These are phyloP conservation scores for Amanita brunnescens DNA, from an alignment of 768 basidiomycete genomes.

Conservation along the genomic window DNA sequence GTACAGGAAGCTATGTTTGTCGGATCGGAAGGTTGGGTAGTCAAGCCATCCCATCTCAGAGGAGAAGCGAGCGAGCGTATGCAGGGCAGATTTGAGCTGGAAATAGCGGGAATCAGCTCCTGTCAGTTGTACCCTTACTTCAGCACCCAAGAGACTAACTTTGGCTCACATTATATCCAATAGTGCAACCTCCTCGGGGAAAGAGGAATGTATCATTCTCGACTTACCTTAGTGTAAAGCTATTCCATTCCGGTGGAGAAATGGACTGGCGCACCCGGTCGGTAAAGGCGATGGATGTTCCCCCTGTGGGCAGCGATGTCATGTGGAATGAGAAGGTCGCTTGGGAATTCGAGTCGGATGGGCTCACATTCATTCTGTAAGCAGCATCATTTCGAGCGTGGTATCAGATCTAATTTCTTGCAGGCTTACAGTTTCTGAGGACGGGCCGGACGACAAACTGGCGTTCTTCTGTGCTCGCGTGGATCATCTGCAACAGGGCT, in stretches of 20 bases:
- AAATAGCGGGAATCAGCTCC: constrained; percentile 37
- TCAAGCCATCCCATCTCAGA: constrained; percentile 31
- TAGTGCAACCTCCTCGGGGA: constrained; percentile 40
- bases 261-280: constrained; percentile 36
- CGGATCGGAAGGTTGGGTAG: constrained; percentile 46
- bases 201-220: constrained; percentile 28
- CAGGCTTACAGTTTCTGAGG: constrained; percentile 30
- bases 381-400: constrained; percentile 11
- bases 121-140: constrained; percentile 22
- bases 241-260: constrained; percentile 31
- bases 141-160: neutral
- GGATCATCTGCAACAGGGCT: constrained; percentile 35
- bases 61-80: constrained; percentile 10
- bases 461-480: constrained; percentile 47
- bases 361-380: constrained; percentile 39
- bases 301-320: constrained; percentile 27
- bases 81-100: constrained; percentile 18
- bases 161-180: neutral
- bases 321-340: constrained; percentile 36
- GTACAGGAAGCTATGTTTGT: constrained; percentile 58
- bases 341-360: constrained; percentile 43
- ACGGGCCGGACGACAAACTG: constrained; percentile 36
- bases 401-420: neutral
- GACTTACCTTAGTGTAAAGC: constrained; percentile 35
- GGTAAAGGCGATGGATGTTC: constrained; percentile 24